A percentile compares a stretch with the other conserved stretches of the same genome.
These are phyloP conservation scores for Fusarium aywerte DNA, from an alignment of 2,329 filamentous ascomycete species.

Conservation along the genomic window DNA sequence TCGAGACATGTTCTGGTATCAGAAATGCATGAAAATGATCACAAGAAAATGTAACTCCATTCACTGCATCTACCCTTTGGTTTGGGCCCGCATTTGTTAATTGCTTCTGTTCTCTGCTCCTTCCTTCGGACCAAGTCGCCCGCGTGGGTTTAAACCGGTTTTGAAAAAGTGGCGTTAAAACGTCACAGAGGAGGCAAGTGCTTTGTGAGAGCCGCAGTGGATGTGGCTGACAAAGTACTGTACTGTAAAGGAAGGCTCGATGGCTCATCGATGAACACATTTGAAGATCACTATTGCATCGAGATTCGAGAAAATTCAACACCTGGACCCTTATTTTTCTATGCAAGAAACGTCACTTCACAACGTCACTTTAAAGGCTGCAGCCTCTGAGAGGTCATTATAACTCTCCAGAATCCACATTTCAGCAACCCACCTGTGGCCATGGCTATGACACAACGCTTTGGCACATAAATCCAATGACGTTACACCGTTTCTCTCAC, in stretches of 20 bases:
- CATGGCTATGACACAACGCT: conserved; percentile 37
- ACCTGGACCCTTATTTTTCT: conserved; percentile 10
- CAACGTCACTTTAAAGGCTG: conserved; percentile 19
- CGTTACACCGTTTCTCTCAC: conserved; percentile 33
- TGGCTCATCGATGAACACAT: conserved; percentile 4
- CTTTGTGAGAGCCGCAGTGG: conserved; percentile 11
- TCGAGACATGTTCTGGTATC: conserved; percentile 6
- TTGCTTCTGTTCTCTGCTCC: conserved; percentile 3
- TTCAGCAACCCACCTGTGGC: conserved; percentile 31
- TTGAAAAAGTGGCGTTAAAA: conserved; percentile 31
- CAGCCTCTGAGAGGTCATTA: conserved; percentile 19
- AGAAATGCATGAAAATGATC: conserved; percentile 12
- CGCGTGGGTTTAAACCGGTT: conserved; percentile 30
- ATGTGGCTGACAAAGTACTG: conserved; percentile 23
- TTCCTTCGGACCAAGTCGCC: conserved; percentile 25
- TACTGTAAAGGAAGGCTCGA: not conserved
- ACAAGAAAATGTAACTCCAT: conserved; percentile 4
- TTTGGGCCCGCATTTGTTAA: conserved; percentile 8
- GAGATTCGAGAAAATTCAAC: conserved; percentile 28
- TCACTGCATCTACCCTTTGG: conserved; percentile 8
- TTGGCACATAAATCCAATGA: conserved; percentile 31
- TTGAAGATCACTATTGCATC: conserved; percentile 28
- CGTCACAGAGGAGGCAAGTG: conserved; percentile 33
- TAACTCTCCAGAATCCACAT: conserved; percentile 25
- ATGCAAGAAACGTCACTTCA: conserved; percentile 32